phyloP scores from a whole-genome alignment of 129 eudicot genomes.

The Pulicaria dysenterica region DNA sequence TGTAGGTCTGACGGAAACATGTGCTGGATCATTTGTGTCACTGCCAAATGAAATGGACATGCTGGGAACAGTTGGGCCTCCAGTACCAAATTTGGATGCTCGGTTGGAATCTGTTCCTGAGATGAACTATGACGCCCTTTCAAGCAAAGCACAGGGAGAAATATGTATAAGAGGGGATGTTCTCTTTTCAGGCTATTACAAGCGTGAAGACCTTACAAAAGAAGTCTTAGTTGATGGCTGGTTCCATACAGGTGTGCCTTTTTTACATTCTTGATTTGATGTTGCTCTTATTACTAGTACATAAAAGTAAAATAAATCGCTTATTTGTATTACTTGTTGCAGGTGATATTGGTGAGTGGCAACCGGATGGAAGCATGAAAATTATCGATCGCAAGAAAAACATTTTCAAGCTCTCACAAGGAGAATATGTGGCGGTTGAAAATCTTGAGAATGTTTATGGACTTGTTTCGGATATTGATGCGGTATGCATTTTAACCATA shows the following conservation, averaged over 20 bases:
- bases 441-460: conserved; percentile 84
- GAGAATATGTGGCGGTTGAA: conserved; percentile 95
- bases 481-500: conserved; percentile 42
- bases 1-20: conserved; percentile 78
- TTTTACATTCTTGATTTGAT: conserved; percentile 6
- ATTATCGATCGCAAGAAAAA: conserved; percentile 87
- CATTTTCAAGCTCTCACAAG: conserved; percentile 89
- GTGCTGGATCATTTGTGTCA: conserved; percentile 80
- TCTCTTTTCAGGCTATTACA: conserved; percentile 73
- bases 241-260: conserved; percentile 75
- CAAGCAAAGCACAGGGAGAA: conserved; percentile 74
- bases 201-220: conserved; percentile 79
- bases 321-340: conserved; percentile 7
- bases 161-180: conserved; percentile 67
- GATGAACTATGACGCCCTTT: conserved; percentile 80
- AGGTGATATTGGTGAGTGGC: conserved; percentile 97
- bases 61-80: conserved; percentile 90
- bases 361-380: conserved; percentile 85
- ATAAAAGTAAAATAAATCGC: not conserved
- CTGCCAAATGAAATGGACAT: conserved; percentile 60
- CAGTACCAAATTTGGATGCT: conserved; percentile 69
- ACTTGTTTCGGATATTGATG: conserved; percentile 61
- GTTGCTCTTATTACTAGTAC: not conserved
- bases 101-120: conserved; percentile 82
- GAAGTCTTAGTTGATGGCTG: conserved; percentile 81